Percentiles rank a stretch among this genome's conserved stretches.
Conservation (phyloP, 2,329 filamentous ascomycete genomes). For the Paraphoma chrysanthemicola region DNA sequence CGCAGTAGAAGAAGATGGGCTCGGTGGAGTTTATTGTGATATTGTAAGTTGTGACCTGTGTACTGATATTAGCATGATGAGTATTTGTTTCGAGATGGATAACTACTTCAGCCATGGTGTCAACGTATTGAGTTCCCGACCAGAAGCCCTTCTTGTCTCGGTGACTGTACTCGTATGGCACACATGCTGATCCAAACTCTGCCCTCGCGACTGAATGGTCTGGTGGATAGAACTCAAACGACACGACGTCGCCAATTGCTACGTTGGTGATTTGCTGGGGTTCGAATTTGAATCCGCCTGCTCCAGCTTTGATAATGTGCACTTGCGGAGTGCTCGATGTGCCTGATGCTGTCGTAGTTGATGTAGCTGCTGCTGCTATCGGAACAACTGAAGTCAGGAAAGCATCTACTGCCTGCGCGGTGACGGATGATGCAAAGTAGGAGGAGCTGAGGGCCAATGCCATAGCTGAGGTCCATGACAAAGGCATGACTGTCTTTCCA, state of each 20-base stretch:
- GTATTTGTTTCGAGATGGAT: not conserved
- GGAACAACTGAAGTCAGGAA: not conserved
- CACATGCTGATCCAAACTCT: conserved; percentile 48
- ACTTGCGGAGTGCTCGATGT: conserved; percentile 14
- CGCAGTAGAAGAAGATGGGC: conserved; percentile 50
- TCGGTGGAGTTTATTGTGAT: conserved; percentile 44
- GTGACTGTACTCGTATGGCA: conserved; percentile 47
- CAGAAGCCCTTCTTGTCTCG: conserved; percentile 40
- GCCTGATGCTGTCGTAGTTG: not conserved
- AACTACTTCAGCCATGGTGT: conserved; percentile 34
- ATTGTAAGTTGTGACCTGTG: conserved; percentile 37
- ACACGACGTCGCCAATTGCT: conserved; percentile 47
- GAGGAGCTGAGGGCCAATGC: conserved; percentile 14
- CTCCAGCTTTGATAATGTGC: conserved; percentile 48
- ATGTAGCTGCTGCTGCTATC: not conserved
- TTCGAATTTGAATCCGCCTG: conserved; percentile 42
- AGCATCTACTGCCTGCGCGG: conserved; percentile 6
- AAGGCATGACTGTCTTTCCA: not conserved
- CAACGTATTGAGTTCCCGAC: conserved; percentile 34
- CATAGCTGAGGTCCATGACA: conserved; percentile 13
- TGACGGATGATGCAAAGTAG: conserved; percentile 6
- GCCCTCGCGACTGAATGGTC: conserved; percentile 54
- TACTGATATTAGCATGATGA: conserved; percentile 4
- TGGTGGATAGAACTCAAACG: conserved; percentile 49
- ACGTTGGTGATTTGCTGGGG: conserved; percentile 47